Evolutionary conservation across 1,284 basidiomycete genomes (phyloP), one percentile per base, ranked within the genome.

Genomic region (Pterula multifida): DNA sequence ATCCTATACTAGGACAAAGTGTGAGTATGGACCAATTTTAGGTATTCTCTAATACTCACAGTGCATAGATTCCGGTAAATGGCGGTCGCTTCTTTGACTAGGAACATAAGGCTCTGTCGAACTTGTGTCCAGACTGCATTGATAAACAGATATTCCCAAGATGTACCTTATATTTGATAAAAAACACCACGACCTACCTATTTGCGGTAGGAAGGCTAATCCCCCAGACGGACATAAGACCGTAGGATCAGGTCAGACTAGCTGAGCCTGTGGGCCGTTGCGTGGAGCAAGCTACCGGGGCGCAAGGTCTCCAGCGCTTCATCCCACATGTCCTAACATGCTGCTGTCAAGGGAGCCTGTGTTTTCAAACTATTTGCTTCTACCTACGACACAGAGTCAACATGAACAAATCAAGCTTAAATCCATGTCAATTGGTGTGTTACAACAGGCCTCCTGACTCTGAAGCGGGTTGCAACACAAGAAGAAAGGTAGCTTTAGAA

Each of bases 321-420:
- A 80, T 66, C 6, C 71, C 71, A 58, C 79, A 81, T 1, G 76
- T 78, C 0, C 78, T 78, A 48, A 60, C 66, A 49, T 68, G 61
- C 60, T 70, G 76, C 52, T 73, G 67, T 48, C 59, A 67, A 26
- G 75, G 71, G 2, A 76, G 64, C 32, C 76, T 66, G 56, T 80
- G 80, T 61, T 76, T 80, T n/a, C n/a, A n/a, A n/a, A n/a, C n/a
- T n/a, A n/a, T n/a, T n/a, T n/a, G n/a, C n/a, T n/a, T n/a, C n/a
- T n/a, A n/a, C n/a, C n/a, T n/a, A n/a, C n/a, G n/a, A n/a, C n/a
- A n/a, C n/a, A n/a, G n/a, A n/a, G n/a, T n/a, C n/a, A n/a, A n/a
- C n/a, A n/a, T n/a, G n/a, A n/a, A n/a, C n/a, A n/a, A n/a, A n/a
- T n/a, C n/a, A n/a, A n/a, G n/a, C n/a, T n/a, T n/a, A n/a, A n/a